Conservation (phyloP, 306 rosid genomes). For the barrel medic (Medicago truncatula) region DNA sequence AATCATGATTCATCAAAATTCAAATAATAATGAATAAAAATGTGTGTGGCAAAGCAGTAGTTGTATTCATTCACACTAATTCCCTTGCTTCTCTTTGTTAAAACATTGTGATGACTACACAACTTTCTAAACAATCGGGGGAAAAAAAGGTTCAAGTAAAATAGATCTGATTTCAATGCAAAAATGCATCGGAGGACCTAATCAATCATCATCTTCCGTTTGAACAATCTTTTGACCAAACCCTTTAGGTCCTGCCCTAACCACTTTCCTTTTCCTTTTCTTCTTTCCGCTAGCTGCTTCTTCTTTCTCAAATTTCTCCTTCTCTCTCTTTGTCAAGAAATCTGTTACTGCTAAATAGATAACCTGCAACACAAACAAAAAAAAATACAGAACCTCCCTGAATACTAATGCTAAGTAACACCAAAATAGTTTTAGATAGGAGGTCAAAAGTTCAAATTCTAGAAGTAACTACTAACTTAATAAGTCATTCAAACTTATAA, state of each 20-base stretch:
- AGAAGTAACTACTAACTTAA: too few relatives aligned
- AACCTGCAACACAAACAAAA: constrained; percentile 54
- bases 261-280: constrained; percentile 53
- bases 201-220: constrained; percentile 38
- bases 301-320: constrained; percentile 84
- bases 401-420: background rate
- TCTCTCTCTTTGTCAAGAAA: constrained; percentile 86
- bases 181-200: background rate
- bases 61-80: background rate
- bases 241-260: constrained; percentile 74
- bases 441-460: too few relatives aligned
- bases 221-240: constrained; percentile 75
- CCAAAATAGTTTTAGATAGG: too few relatives aligned
- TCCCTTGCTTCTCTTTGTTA: background rate
- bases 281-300: constrained; percentile 54
- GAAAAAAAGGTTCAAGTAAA: too few relatives aligned
- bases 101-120: background rate
- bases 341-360: constrained; percentile 81
- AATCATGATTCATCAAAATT: background rate
- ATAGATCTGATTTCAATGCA: background rate
- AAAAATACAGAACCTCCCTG: background rate
- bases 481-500: too few relatives aligned
- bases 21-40: background rate
- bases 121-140: constrained; percentile 17
- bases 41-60: background rate